Conservation (phyloP, 441 rosid genomes). For the Pelargonium myrrhifolium region DNA sequence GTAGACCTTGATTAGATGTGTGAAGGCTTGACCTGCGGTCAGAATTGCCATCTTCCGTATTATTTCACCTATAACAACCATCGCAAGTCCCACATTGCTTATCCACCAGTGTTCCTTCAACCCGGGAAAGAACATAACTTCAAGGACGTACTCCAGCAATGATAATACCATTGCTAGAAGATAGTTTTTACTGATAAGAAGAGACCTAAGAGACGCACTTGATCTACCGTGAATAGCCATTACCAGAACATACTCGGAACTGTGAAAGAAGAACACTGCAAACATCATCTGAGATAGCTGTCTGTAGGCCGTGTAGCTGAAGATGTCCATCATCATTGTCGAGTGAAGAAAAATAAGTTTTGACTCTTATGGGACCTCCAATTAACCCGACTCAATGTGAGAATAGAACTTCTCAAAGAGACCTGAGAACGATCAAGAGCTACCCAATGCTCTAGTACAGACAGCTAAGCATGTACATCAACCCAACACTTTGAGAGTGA, state of each 20-base stretch:
- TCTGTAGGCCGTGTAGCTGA: constrained; percentile 41
- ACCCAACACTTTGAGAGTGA: constrained; percentile 14
- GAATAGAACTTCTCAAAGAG: constrained; percentile 3
- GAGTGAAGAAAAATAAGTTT: constrained; percentile 14
- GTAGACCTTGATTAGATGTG: constrained; percentile 54
- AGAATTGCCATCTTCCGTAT: constrained; percentile 54
- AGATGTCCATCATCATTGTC: constrained; percentile 45
- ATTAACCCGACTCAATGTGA: constrained; percentile 1
- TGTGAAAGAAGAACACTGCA: constrained; percentile 57
- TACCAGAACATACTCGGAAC: constrained; percentile 61
- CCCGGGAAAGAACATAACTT: constrained; percentile 47
- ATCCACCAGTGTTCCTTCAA: constrained; percentile 60
- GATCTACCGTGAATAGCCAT: constrained; percentile 48
- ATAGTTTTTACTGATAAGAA: constrained; percentile 55
- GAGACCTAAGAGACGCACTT: constrained; percentile 49
- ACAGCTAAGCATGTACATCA: constrained; percentile 14
- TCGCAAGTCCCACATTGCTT: constrained; percentile 52
- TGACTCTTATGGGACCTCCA: constrained; percentile 4
- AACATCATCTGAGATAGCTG: constrained; percentile 52
- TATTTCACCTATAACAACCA: constrained; percentile 53
- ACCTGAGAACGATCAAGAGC: constrained; percentile 34
- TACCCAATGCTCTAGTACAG: constrained; percentile 16
- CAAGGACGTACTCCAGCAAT: constrained; percentile 48
- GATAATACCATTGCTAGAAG: constrained; percentile 55
- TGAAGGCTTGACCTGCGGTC: constrained; percentile 64